Evolutionary conservation across 2,329 filamentous ascomycete genomes (phyloP).

Genomic region (Fusarium humuli): DNA sequence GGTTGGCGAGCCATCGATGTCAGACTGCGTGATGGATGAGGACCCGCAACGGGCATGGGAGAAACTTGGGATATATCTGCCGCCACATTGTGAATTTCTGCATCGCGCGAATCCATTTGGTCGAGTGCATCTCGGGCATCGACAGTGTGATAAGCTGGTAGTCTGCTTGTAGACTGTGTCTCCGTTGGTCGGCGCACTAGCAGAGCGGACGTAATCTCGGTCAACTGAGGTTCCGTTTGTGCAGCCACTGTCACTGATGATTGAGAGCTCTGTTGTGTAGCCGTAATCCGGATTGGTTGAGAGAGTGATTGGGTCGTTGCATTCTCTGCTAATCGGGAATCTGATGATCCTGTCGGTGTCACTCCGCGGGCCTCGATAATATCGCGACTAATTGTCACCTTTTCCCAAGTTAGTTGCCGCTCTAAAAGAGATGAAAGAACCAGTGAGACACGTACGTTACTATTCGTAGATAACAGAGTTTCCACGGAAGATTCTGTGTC

Average conservation of each 20-base stretch:
- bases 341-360: conserved; percentile 7
- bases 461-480: conserved; percentile 7
- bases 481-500: conserved; percentile 7
- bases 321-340: conserved; percentile 13
- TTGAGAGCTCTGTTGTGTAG: neutral
- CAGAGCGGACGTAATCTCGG: neutral
- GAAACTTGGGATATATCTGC: conserved; percentile 20
- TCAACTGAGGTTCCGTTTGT: neutral
- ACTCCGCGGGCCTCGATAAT: conserved; percentile 5
- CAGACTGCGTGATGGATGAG: conserved; percentile 4
- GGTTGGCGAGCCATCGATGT: conserved; percentile 3
- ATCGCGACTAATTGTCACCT: conserved; percentile 33
- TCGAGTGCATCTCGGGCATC: neutral
- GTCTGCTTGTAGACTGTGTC: neutral
- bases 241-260: neutral
- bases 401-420: conserved; percentile 42
- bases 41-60: neutral
- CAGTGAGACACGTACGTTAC: conserved; percentile 33
- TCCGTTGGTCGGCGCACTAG: neutral
- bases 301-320: neutral
- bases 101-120: conserved; percentile 18
- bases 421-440: neutral
- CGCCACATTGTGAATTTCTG: conserved; percentile 27
- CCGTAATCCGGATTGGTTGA: neutral
- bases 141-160: neutral